Evolutionary conservation across 805 yeast species (phyloP).

Genomic region (Phaffomyces opuntiae): DNA sequence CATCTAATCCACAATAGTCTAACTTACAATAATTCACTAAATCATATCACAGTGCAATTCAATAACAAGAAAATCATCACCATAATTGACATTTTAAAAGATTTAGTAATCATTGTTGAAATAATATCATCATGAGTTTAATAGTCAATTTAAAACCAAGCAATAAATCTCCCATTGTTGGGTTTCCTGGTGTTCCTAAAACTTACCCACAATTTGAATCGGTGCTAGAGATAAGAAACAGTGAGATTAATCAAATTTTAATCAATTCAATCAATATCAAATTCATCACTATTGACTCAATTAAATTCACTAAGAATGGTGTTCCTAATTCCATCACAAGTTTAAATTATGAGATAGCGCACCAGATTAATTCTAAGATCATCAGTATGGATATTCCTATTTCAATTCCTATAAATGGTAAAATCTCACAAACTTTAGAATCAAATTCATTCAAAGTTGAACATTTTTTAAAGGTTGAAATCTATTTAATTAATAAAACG

Average conservation of each 20-base stretch:
- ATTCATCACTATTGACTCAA: conserved; percentile 44
- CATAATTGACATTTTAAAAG: conserved; percentile 5
- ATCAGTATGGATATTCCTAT: conserved; percentile 56
- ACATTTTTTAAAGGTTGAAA: conserved; percentile 36
- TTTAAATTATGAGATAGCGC: conserved; percentile 26
- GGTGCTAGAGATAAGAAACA: conserved; percentile 46
- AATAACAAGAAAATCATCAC: conserved; percentile 1
- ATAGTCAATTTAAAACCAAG: conserved; percentile 38
- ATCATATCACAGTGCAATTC: conserved; percentile 5
- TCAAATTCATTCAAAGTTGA: conserved; percentile 37
- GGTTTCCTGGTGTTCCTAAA: conserved; percentile 65
- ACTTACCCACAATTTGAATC: conserved; percentile 56
- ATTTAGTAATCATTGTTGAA: conserved; percentile 4
- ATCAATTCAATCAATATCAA: conserved; percentile 42
- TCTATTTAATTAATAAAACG: conserved; percentile 11
- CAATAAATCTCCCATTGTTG: conserved; percentile 46
- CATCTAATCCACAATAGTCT: background rate
- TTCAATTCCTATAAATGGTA: conserved; percentile 47
- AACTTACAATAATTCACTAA: background rate
- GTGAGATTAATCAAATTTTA: conserved; percentile 30
- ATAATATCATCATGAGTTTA: conserved; percentile 9
- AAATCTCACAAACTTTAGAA: conserved; percentile 46
- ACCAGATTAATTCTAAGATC: conserved; percentile 34
- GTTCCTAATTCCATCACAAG: conserved; percentile 27
- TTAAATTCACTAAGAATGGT: conserved; percentile 31